A percentile compares a stretch with the other conserved stretches of the same genome.
phyloP scores from a whole-genome alignment of 202 grass and related monocot species.

The Carex sylvatica region DNA sequence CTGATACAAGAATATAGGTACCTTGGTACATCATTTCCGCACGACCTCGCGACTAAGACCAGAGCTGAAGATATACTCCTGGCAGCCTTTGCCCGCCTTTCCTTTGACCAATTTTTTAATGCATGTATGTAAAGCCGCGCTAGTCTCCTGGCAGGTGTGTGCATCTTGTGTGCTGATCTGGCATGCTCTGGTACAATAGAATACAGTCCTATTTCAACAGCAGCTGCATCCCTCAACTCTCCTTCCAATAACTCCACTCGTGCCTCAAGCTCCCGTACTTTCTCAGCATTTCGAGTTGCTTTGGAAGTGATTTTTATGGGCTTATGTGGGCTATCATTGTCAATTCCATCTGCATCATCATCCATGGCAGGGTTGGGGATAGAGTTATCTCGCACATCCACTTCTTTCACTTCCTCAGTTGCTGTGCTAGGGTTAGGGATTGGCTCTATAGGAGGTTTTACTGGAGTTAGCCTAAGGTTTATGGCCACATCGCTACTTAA shows the following conservation, averaged over 20 bases:
- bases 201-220: conserved; percentile 85
- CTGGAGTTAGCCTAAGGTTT: conserved; percentile 55
- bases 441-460: conserved; percentile 25
- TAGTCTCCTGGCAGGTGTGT: conserved; percentile 83
- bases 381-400: conserved; percentile 58
- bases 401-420: conserved; percentile 73
- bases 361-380: conserved; percentile 27
- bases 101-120: conserved; percentile 57
- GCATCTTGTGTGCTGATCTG: conserved; percentile 93
- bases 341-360: conserved; percentile 35
- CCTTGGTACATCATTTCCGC: conserved; percentile 95
- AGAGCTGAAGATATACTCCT: conserved; percentile 84
- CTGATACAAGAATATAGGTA: conserved; percentile 32
- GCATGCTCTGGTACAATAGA: conserved; percentile 83
- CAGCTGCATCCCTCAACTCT: conserved; percentile 80
- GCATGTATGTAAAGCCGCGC: conserved; percentile 74
- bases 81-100: conserved; percentile 72
- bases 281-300: conserved; percentile 52
- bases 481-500: conserved; percentile 63
- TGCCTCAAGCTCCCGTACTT: conserved; percentile 74
- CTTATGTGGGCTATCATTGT: conserved; percentile 36
- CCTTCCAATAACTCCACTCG: conserved; percentile 82
- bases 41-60: conserved; percentile 83
- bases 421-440: conserved; percentile 21
- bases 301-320: conserved; percentile 59